A percentile compares a stretch with the other conserved stretches of the same genome.
These are phyloP conservation scores for Bonia amplexicaulis DNA, from an alignment of 176 grass and related monocot species.

Conservation along the genomic window DNA sequence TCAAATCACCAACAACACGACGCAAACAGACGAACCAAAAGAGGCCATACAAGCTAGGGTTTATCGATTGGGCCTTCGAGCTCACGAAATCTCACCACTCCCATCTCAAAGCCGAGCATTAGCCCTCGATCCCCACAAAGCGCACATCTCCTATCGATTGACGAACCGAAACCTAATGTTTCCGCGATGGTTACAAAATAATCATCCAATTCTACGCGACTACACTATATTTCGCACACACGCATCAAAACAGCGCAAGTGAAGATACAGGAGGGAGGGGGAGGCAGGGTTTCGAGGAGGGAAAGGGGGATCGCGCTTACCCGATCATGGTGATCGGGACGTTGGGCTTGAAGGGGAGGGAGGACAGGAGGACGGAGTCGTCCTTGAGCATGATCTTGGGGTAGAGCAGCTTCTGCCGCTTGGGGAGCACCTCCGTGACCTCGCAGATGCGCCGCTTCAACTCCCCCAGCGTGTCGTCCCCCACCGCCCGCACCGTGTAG, in stretches of 20 bases:
- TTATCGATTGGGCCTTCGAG: not conserved
- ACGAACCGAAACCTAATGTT: not conserved
- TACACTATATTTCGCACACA: not conserved
- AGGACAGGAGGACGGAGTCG: slow-evolving; percentile 71
- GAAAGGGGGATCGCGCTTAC: slow-evolving; percentile 25
- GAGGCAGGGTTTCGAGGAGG: not conserved
- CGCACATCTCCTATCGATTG: slow-evolving; percentile 12
- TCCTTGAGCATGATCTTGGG: slow-evolving; percentile 78
- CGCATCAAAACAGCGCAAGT: not conserved
- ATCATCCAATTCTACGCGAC: not conserved
- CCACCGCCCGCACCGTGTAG: slow-evolving; percentile 76
- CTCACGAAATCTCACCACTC: not conserved
- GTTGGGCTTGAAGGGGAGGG: slow-evolving; percentile 70
- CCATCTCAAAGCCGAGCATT: not conserved
- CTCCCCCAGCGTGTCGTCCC: slow-evolving; percentile 83
- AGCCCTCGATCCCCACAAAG: not conserved
- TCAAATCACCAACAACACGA: not conserved
- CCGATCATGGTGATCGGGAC: slow-evolving; percentile 89
- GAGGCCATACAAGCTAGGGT: slow-evolving; percentile 23
- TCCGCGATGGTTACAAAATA: not conserved
- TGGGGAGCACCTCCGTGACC: slow-evolving; percentile 83
- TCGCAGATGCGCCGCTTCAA: slow-evolving; percentile 95
- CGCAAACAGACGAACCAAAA: not conserved
- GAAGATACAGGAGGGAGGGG: not conserved
- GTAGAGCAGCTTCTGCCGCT: slow-evolving; percentile 84